A percentile compares a stretch with the other conserved stretches of the same genome.
Conservation (phyloP, 2,329 filamentous ascomycete species). For the Pezizomycotina sp. region DNA sequence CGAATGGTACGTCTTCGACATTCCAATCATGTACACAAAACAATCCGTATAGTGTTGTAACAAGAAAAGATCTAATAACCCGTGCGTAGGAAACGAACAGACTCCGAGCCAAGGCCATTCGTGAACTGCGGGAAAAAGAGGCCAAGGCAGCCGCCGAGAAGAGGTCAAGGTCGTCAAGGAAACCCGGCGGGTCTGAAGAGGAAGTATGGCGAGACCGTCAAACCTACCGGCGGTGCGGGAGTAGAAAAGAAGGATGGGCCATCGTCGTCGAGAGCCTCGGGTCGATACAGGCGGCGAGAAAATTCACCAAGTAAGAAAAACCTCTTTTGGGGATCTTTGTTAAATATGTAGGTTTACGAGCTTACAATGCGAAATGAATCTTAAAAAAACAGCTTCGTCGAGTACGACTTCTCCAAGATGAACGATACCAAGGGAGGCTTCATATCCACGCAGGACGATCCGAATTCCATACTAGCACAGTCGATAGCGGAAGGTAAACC, state of each 20-base stretch:
- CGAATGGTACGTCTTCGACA: too few relatives aligned
- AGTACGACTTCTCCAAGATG: constrained; percentile 97
- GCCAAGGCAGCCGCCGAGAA: constrained; percentile 44
- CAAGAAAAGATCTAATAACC: too few relatives aligned
- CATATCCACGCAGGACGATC: constrained; percentile 77
- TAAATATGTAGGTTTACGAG: too few relatives aligned
- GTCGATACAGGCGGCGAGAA: constrained; percentile 57
- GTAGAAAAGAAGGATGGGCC: constrained; percentile 26
- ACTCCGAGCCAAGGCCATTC: constrained; percentile 72
- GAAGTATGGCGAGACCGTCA: constrained; percentile 6
- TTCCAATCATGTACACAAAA: too few relatives aligned
- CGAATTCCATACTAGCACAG: constrained; percentile 49
- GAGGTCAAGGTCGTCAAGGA: constrained; percentile 32
- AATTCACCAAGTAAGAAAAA: constrained; percentile 88
- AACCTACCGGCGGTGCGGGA: too few relatives aligned
- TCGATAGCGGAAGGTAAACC: constrained; percentile 50
- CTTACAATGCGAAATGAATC: too few relatives aligned
- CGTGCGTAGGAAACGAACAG: constrained; percentile 88
- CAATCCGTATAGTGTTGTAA: too few relatives aligned
- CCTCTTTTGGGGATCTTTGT: too few relatives aligned
- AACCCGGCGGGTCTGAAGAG: constrained; percentile 25
- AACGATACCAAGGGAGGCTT: constrained; percentile 96
- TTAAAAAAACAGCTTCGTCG: too few relatives aligned
- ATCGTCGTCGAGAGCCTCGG: constrained; percentile 24
- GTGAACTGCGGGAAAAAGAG: constrained; percentile 50